Evolutionary conservation across 768 basidiomycete species (phyloP), one percentile per base, ranked within the genome.

Genomic region (Holtermannia corniformis): DNA sequence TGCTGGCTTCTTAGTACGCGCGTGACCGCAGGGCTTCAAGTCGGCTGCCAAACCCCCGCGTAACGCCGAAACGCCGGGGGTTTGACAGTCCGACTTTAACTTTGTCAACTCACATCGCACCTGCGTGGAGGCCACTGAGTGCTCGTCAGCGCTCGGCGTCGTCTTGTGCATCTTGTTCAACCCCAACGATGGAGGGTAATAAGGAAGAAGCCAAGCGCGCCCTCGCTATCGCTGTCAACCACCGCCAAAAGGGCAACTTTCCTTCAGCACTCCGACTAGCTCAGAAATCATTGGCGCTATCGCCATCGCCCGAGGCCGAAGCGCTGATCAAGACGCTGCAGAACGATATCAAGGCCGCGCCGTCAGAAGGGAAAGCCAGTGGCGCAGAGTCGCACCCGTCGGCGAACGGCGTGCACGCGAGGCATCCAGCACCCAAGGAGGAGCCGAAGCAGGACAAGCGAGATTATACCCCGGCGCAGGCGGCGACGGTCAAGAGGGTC

Each of bases 181-280:
- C 32, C 32, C n/a, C n/a, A 37, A 55, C 10, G 4, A 71, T 71
- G 70, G 72, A 73, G 51, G 67, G 60, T 48, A 93, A 93, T 77
- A 87, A 81, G 61, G 89, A 93, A 67, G 89, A 93, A 73, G 89
- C 89, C 28, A 71, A 84, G 52, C 82, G 85, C 62, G 88, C 87
- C 67, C 78, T 93, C 47, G 69, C 74, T 45, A 87, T 95, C 58
- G 85, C 91, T 2, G 81, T 82, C 65, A 80, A 80, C 63, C 83
- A 91, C 70, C 77, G 80, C 56, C 79, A 82, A 50, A 76, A 81
- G 43, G 82, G 80, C 45, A 88, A 92, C 70, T 74, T 82, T 50
- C 57, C 83, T 41, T 81, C 85, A 2, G 89, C 92, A 1, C 81
- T 84, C 67, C 88, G 87, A 71, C 92, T 96, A 76, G 85, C 83